Conservation (phyloP, 192 early-diverging fungal genomes). For the Coemansia sp. region DNA sequence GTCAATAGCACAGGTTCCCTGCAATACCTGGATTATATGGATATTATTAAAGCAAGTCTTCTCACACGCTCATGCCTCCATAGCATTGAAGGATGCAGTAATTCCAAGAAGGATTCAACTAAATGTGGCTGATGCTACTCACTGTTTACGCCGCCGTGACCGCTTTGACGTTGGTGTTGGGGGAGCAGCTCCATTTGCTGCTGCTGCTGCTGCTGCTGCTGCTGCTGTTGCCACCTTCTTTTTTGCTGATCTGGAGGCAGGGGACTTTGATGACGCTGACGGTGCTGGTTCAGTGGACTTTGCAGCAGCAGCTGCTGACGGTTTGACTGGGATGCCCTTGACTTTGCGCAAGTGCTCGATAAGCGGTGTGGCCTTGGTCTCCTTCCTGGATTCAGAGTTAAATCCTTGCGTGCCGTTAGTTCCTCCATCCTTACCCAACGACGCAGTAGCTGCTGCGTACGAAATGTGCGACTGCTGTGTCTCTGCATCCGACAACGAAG, state of each 20-base stretch:
- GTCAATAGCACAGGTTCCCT: neutral
- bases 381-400: neutral
- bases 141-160: constrained; percentile 11
- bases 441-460: constrained; percentile 35
- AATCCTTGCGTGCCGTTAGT: neutral
- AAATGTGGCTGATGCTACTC: no score
- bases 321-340: constrained; percentile 11
- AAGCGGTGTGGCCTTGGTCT: constrained; percentile 21
- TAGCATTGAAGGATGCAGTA: no score
- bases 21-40: no score
- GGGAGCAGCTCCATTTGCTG: neutral
- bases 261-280: neutral
- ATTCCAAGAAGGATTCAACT: no score
- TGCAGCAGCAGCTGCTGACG: neutral
- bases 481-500: neutral
- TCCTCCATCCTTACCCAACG: constrained; percentile 1
- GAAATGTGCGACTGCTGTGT: constrained; percentile 10
- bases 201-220: constrained; percentile 7
- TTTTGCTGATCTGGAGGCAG: neutral
- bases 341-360: constrained; percentile 40
- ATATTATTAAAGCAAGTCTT: neutral
- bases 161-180: constrained; percentile 9
- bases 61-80: neutral
- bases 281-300: neutral
- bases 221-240: neutral